Percentiles rank a stretch among this genome's conserved stretches.
These are phyloP conservation scores for Rhododendron vialii DNA, from an alignment of 148 eudicot species.

Conservation along the genomic window DNA sequence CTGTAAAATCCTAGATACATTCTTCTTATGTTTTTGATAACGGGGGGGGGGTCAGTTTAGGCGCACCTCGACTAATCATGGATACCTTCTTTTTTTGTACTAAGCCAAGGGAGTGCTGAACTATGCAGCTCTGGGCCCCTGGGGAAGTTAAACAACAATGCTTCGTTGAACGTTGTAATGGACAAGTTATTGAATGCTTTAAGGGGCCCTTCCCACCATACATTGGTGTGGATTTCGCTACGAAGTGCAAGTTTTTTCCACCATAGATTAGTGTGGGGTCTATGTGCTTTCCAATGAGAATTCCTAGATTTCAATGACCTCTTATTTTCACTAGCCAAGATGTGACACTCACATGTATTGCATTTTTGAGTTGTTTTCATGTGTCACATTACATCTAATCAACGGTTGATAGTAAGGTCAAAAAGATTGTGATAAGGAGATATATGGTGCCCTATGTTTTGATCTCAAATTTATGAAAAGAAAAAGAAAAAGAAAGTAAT, in stretches of 20 bases:
- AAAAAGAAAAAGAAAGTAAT: not conserved
- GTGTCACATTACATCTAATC: not conserved
- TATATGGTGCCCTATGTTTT: not conserved
- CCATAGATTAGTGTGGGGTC: no score
- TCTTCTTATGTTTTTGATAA: no score
- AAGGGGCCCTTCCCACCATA: no score
- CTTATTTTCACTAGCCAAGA: not conserved
- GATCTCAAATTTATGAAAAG: not conserved
- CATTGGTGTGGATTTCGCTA: no score
- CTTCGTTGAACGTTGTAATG: not conserved
- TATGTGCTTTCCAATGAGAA: not conserved
- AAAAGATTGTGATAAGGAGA: not conserved
- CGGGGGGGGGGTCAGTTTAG: no score
- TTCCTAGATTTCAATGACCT: not conserved
- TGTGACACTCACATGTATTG: not conserved
- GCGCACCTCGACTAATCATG: no score
- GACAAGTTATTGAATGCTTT: no score
- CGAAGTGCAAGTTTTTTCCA: no score
- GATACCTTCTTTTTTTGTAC: no score
- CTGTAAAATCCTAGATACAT: not conserved
- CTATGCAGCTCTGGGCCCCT: not conserved
- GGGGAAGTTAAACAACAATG: not conserved
- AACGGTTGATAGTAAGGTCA: not conserved
- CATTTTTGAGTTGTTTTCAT: not conserved
- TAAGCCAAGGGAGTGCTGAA: no score